A percentile compares a stretch with the other conserved stretches of the same genome.
These are phyloP conservation scores for Arthrobotrys pseudoclavata DNA, from an alignment of 2,329 filamentous ascomycete species.

Conservation along the genomic window DNA sequence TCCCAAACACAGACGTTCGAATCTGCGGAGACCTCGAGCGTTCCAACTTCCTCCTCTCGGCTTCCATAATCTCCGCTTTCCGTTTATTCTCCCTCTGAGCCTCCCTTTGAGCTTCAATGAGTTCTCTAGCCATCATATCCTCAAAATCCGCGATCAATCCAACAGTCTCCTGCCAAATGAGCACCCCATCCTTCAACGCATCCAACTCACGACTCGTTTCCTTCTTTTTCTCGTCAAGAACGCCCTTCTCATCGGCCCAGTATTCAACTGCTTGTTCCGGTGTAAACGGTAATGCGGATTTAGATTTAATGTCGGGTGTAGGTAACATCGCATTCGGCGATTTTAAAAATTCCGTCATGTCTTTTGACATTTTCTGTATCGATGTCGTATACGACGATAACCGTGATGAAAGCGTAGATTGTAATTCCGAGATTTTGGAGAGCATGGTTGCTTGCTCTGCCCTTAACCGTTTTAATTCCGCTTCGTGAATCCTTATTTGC, in stretches of 20 bases:
- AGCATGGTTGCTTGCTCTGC: constrained; percentile 46
- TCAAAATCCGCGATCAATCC: constrained; percentile 76
- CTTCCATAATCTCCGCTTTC: constrained; percentile 63
- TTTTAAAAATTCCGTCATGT: constrained; percentile 51
- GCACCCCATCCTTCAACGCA: constrained; percentile 77
- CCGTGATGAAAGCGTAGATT: constrained; percentile 53
- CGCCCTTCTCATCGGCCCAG: constrained; percentile 75
- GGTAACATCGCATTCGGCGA: constrained; percentile 49
- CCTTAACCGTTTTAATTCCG: constrained; percentile 42
- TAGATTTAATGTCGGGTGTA: constrained; percentile 43
- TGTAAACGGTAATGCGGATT: constrained; percentile 50
- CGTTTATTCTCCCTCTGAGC: constrained; percentile 33
- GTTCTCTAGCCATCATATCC: constrained; percentile 71
- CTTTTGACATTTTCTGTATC: constrained; percentile 55
- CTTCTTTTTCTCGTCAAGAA: constrained; percentile 71
- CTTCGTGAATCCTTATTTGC: constrained; percentile 58
- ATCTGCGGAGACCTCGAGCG: constrained; percentile 69
- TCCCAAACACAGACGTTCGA: constrained; percentile 69
- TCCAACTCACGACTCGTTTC: constrained; percentile 75
- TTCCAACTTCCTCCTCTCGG: constrained; percentile 60
- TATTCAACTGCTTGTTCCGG: constrained; percentile 68
- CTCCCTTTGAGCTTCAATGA: constrained; percentile 66
- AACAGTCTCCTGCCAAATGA: constrained; percentile 76
- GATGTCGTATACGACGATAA: constrained; percentile 48
- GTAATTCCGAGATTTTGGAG: constrained; percentile 50